These are phyloP conservation scores for Pseudotsuga menziesii DNA, from an alignment of 75 land plant genomes.

Conservation along the genomic window DNA sequence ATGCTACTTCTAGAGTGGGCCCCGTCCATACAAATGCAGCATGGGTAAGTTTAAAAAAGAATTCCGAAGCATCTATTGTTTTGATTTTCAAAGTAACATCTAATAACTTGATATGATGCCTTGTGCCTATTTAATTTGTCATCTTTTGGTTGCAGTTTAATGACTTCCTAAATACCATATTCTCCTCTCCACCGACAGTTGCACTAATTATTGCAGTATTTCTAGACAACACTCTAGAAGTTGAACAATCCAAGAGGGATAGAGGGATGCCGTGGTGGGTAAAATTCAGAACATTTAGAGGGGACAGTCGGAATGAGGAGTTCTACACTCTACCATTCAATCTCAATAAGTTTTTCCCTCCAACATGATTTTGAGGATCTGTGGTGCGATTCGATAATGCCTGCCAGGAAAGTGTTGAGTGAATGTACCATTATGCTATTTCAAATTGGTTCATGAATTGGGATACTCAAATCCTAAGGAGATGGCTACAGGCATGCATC, in stretches of 20 bases:
- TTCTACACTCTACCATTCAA: slow-evolving; percentile 92
- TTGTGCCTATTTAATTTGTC: neutral
- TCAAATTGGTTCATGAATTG: neutral
- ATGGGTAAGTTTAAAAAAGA: slow-evolving; percentile 65
- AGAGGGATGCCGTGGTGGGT: slow-evolving; percentile 97
- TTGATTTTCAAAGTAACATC: neutral
- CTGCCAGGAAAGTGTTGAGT: slow-evolving; percentile 1
- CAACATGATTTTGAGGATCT: slow-evolving; percentile 27
- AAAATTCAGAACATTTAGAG: slow-evolving; percentile 89
- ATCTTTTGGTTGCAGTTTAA: slow-evolving; percentile 62
- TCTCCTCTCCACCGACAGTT: slow-evolving; percentile 73
- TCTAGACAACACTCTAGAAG: slow-evolving; percentile 82
- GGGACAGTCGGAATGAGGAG: slow-evolving; percentile 85
- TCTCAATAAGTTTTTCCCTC: slow-evolving; percentile 88
- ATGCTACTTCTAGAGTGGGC: slow-evolving; percentile 46
- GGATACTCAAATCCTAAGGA: neutral
- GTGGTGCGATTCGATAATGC: neutral
- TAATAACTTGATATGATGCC: neutral
- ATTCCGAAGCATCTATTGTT: neutral
- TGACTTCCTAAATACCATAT: slow-evolving; percentile 75
- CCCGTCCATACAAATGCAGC: slow-evolving; percentile 82
- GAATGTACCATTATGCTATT: slow-evolving; percentile 7
- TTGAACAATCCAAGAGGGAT: slow-evolving; percentile 74
- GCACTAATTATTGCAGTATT: slow-evolving; percentile 70
- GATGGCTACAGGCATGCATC: neutral